Evolutionary conservation across 352 stramenopile species (phyloP).

Genomic region (Phytophthora kernoviae): DNA sequence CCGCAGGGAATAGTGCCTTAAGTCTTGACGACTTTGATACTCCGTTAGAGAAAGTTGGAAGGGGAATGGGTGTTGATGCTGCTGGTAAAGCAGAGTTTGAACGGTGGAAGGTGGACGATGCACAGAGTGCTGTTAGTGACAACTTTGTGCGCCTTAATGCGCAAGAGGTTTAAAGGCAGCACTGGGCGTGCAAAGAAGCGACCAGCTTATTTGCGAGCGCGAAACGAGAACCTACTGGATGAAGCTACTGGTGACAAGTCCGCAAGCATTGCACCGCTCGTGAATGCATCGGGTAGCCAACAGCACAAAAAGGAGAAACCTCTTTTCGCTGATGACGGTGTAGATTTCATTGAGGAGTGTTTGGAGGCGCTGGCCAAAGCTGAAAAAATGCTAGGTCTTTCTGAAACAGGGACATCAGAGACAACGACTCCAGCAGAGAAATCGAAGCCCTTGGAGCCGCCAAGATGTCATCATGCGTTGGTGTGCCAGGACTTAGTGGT

Average conservation of each 20-base stretch:
- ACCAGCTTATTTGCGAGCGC: conserved; percentile 64
- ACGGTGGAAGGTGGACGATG: conserved; percentile 64
- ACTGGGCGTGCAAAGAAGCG: conserved; percentile 69
- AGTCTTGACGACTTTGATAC: conserved; percentile 51
- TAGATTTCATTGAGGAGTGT: conserved; percentile 86
- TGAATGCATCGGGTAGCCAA: conserved; percentile 33
- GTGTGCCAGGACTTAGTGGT: conserved; percentile 63
- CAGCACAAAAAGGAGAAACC: conserved; percentile 31
- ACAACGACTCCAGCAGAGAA: conserved; percentile 3
- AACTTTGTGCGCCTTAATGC: conserved; percentile 87
- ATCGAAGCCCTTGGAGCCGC: conserved; percentile 30
- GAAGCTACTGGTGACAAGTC: conserved; percentile 21
- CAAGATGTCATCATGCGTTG: conserved; percentile 73
- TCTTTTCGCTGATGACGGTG: conserved; percentile 48
- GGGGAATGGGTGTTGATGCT: not conserved
- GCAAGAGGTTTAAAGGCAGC: conserved; percentile 73
- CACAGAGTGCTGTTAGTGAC: conserved; percentile 56
- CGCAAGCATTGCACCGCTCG: conserved; percentile 15
- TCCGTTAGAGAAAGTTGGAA: not conserved
- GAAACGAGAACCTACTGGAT: conserved; percentile 29
- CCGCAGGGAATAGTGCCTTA: conserved; percentile 25
- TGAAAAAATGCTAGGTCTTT: conserved; percentile 24
- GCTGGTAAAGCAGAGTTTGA: conserved; percentile 43
- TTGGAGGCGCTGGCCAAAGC: conserved; percentile 56
- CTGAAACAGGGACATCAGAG: conserved; percentile 2